A percentile compares a stretch with the other conserved stretches of the same genome.
Conservation (phyloP, 2,329 filamentous ascomycete species). For the Chaetothyriales sp. region DNA sequence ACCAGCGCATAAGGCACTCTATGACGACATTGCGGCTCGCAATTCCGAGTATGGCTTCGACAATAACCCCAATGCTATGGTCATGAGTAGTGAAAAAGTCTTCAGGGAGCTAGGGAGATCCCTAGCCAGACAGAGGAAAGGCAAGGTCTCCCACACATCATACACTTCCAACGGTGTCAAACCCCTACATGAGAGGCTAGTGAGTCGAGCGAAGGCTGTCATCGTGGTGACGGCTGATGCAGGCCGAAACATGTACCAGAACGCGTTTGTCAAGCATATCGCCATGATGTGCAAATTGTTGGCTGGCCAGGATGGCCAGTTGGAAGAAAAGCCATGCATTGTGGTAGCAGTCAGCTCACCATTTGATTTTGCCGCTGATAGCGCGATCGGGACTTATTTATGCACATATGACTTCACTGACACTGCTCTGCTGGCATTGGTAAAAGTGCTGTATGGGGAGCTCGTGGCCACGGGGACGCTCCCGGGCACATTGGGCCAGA, state of each 20-base stretch:
- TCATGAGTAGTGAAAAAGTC: conserved; percentile 87
- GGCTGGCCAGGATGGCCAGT: conserved; percentile 26
- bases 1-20: conserved; percentile 47
- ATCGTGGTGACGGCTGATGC: conserved; percentile 88
- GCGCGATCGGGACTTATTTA: conserved; percentile 77
- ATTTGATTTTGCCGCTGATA: conserved; percentile 92
- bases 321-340: conserved; percentile 64
- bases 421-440: conserved; percentile 70
- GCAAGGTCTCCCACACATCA: conserved; percentile 80
- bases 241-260: conserved; percentile 84
- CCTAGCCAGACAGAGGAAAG: conserved; percentile 71
- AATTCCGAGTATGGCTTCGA: conserved; percentile 38
- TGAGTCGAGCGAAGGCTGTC: conserved; percentile 74
- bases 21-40: conserved; percentile 28
- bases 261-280: conserved; percentile 89
- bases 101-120: conserved; percentile 81
- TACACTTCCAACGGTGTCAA: conserved; percentile 88
- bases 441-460: conserved; percentile 73
- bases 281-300: conserved; percentile 67
- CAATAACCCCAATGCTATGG: conserved; percentile 45
- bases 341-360: conserved; percentile 90
- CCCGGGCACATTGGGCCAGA: conserved; percentile 66
- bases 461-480: conserved; percentile 42
- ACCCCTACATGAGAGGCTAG: conserved; percentile 84
- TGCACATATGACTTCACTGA: conserved; percentile 97